phyloP scores from a whole-genome alignment of 2,329 filamentous ascomycete genomes.

The Scolecobasidium constrictum region DNA sequence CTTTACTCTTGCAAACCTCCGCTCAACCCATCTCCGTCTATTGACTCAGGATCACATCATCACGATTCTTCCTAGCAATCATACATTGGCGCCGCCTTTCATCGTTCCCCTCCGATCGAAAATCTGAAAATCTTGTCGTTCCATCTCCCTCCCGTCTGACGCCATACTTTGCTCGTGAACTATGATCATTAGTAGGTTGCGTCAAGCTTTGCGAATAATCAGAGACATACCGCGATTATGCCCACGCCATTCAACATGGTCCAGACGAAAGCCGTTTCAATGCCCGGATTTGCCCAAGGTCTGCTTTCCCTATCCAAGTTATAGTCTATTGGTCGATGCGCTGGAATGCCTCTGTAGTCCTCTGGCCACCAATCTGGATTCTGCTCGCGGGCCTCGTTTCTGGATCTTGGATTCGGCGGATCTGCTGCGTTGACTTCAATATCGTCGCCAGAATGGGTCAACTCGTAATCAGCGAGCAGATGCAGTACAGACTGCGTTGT shows the following conservation, averaged over 20 bases:
- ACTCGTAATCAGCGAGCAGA: constrained; percentile 34
- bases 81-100: no score
- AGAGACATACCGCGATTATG: constrained; percentile 30
- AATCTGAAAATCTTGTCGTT: constrained; percentile 23
- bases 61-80: no score
- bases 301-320: constrained; percentile 33
- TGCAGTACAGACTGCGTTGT: constrained; percentile 21
- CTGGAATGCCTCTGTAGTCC: constrained; percentile 36
- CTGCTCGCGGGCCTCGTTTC: constrained; percentile 10
- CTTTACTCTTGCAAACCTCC: no score
- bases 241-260: constrained; percentile 40
- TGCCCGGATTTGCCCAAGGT: constrained; percentile 28
- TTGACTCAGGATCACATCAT: no score
- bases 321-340: constrained; percentile 35
- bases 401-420: constrained; percentile 18
- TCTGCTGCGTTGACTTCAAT: constrained; percentile 18
- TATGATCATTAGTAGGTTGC: constrained; percentile 14
- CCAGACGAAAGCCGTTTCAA: constrained; percentile 37
- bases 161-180: constrained; percentile 36
- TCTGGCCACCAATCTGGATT: constrained; percentile 35
- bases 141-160: constrained; percentile 37
- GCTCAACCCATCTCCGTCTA: no score
- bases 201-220: no score
- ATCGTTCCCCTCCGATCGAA: constrained; percentile 2
- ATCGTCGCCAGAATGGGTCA: constrained; percentile 29